Evolutionary conservation across 768 basidiomycete species (phyloP).

Genomic region (Calocybe gangraenosa): DNA sequence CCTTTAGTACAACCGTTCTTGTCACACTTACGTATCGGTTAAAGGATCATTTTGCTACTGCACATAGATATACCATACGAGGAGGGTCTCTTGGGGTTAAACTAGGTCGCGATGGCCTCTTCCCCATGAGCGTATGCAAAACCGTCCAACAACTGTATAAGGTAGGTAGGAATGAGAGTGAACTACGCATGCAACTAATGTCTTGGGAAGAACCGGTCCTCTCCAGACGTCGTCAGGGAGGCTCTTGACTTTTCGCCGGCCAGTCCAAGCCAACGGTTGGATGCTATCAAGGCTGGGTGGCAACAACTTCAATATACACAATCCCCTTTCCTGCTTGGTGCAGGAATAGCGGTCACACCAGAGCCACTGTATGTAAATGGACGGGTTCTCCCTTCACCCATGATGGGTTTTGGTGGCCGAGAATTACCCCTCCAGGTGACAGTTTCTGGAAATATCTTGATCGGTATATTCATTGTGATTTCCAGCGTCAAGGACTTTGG

Average conservation of each 20-base stretch:
- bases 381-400: conserved; percentile 29
- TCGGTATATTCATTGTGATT: background rate
- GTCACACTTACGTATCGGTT: background rate
- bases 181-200: background rate
- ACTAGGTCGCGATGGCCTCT: conserved; percentile 22
- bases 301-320: conserved; percentile 29
- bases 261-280: conserved; percentile 19
- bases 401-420: conserved; percentile 23
- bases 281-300: conserved; percentile 24
- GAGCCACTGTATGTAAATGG: conserved; percentile 29
- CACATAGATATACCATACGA: conserved; percentile 19
- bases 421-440: conserved; percentile 12
- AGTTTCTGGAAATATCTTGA: background rate
- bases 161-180: conserved; percentile 10
- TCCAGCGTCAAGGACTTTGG: conserved; percentile 24
- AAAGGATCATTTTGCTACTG: conserved; percentile 24
- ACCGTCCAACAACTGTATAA: conserved; percentile 27
- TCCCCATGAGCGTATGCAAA: conserved; percentile 23
- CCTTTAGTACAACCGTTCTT: background rate
- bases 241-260: conserved; percentile 24
- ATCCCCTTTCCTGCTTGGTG: conserved; percentile 37
- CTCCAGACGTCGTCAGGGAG: conserved; percentile 26
- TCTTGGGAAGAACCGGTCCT: conserved; percentile 21
- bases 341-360: conserved; percentile 30
- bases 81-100: conserved; percentile 23